Evolutionary conservation across 2,329 filamentous ascomycete genomes (phyloP).

Genomic region (Pseudogymnoascus sp.): DNA sequence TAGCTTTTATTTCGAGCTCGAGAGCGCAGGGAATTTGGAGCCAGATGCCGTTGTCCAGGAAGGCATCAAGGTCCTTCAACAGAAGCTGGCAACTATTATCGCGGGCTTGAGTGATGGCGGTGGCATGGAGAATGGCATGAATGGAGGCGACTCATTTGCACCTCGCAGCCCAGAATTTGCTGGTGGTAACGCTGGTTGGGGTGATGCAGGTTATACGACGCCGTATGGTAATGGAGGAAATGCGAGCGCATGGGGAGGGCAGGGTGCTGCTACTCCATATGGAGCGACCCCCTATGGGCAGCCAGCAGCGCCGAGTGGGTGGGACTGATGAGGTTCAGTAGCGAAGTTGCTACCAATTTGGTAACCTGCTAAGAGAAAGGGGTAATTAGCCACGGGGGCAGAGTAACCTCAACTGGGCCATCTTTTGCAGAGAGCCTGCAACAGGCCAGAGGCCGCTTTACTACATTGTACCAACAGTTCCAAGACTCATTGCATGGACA

Average conservation of each 20-base stretch:
- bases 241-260: conserved; percentile 61
- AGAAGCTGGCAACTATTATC: conserved; percentile 80
- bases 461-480: neutral
- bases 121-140: conserved; percentile 46
- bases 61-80: conserved; percentile 81
- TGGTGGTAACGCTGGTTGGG: conserved; percentile 48
- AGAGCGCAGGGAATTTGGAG: conserved; percentile 79
- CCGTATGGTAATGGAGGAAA: conserved; percentile 55
- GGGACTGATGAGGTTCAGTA: conserved; percentile 20
- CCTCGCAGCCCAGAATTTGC: conserved; percentile 60
- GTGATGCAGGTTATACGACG: conserved; percentile 60
- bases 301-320: conserved; percentile 24
- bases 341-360: neutral
- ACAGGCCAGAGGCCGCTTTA: neutral
- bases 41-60: conserved; percentile 85
- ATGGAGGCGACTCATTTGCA: conserved; percentile 46
- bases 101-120: conserved; percentile 54
- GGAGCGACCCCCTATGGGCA: conserved; percentile 58
- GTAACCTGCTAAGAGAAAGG: neutral
- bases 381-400: neutral
- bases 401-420: neutral
- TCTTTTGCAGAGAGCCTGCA: neutral
- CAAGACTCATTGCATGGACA: neutral
- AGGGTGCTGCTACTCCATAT: conserved; percentile 49
- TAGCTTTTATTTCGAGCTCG: conserved; percentile 90